Percentiles rank a stretch among this genome's conserved stretches.
phyloP scores from a whole-genome alignment of 2,329 filamentous ascomycete genomes.

The Sarocladium strictum region DNA sequence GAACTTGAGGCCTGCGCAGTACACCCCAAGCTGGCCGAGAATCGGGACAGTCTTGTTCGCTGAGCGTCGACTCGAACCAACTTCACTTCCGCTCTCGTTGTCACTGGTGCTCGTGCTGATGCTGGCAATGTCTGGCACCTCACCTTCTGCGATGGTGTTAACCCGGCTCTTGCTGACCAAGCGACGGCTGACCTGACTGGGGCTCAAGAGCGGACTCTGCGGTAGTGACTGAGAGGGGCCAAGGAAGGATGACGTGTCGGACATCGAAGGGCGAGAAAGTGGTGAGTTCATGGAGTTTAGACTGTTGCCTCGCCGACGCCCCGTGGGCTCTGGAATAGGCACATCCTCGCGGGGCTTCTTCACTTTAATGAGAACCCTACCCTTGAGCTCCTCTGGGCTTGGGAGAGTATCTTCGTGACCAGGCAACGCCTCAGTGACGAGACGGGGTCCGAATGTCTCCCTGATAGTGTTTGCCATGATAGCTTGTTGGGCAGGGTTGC shows the following conservation, averaged over 20 bases:
- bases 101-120: constrained; percentile 67
- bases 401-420: constrained; percentile 65
- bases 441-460: constrained; percentile 71
- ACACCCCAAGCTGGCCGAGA: constrained; percentile 80
- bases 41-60: constrained; percentile 82
- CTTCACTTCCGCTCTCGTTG: constrained; percentile 64
- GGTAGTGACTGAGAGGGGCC: constrained; percentile 47
- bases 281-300: constrained; percentile 54
- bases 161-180: constrained; percentile 45
- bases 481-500: constrained; percentile 73
- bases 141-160: constrained; percentile 52
- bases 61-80: constrained; percentile 48
- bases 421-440: constrained; percentile 72
- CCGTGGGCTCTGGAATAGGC: constrained; percentile 36
- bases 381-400: constrained; percentile 77
- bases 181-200: constrained; percentile 44
- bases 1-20: constrained; percentile 72
- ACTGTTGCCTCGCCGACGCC: constrained; percentile 59
- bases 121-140: constrained; percentile 40
- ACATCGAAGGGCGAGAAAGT: constrained; percentile 37
- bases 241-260: constrained; percentile 44
- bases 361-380: constrained; percentile 87
- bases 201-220: constrained; percentile 47
- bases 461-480: constrained; percentile 89
- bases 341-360: constrained; percentile 62